Base-by-base conservation (phyloP, 1,139 yeast species). In the Scheffersomyces cryptocercus region DNA sequence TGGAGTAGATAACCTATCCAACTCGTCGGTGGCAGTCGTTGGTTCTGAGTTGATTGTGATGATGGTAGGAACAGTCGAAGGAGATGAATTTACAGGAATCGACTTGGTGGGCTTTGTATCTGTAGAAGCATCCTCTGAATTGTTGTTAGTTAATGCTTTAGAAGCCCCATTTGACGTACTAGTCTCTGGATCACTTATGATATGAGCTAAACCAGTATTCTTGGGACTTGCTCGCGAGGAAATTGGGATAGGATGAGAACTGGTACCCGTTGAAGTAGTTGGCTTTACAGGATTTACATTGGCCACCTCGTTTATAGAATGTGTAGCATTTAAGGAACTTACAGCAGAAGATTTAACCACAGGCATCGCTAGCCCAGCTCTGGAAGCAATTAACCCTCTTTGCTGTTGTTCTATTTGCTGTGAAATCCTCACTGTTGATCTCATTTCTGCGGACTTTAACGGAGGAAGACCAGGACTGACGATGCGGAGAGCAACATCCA, bases 391-490 rank as follows among this genome's bases (percentile, higher is more conserved):
- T 38, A 78, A 59, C 38, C 64, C 62, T 35, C 70, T 67, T 53
- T 79, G 83, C 49, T 78, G 81, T 41, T 67, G 69, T 47, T 77
- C 75, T 16, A 79, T 78, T 38, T 66, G 56, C 50, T 73, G 75
- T 36, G 80, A 73, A 12, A 73, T 62, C 45, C 68, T 62, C 40
- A 78, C 67, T 1, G 82, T 76, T 32, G 70, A 56, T 46, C 69
- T 69, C 81, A 78, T 75, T 50, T 75, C 78, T 28, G 67, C 68
- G 3, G 35, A 31, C 49, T 64, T 69, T 31, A 77, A 55, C 11
- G 68, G 70, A 3, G 80, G 77, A 31, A 76, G 56, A 0, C 81
- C 81, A n/a, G 82, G 82, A 46, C 70, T 62, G 9, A 71, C 77
- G 29, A 72, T 66, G 31, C 75, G 55, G 37, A 68, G 54, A 10